Base-by-base conservation (phyloP, 345 rosid species). In the Lumnitzera littorea region DNA sequence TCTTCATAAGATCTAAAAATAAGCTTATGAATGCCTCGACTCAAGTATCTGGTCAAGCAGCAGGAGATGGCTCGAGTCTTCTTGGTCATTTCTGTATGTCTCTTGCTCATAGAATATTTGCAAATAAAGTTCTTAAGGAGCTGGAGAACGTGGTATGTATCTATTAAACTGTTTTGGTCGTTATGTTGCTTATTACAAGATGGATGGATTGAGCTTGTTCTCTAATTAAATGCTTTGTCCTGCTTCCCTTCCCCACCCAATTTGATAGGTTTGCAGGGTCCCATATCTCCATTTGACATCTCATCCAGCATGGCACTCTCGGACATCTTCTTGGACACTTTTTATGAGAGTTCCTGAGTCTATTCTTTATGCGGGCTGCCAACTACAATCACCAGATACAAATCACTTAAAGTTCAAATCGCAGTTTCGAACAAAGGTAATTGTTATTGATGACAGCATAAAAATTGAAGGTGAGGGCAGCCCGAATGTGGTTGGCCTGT, bases 291-390 rank as follows among this genome's bases (percentile, higher is more conserved):
- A 82, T 68, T 76, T 87, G 77, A 75, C 81, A 74, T 87, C 95
- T 56, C 94, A 94, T 76, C 96, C 97, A 25, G 80, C 97, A 55
- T 90, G 99, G 99, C 80, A 85, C 80, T 90, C 95, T 56, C 81
- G 96, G 67, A 78, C 81, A 66, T 94, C 99, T 54, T 86, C 99
- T 55, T 88, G 99, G 97, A 85, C 95, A 43, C 76, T 94, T 76
- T 82, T 70, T 56, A 74, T 86, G 91, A 80, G 77, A 64, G 80
- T 90, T 68, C 96, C 97, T 59, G 87, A 73, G 56, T 87, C 95
- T 61, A 74, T 85, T 61, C 87, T 82, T 69, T 80, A 76, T 23
- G 76, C 78, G 57, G 79, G 66, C 17, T 66, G 76, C 51, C 84
- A 71, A 57, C 50, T 64, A 11, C 72, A 58, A 27, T 58, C 72